Evolutionary conservation across 306 rosid species (phyloP), one percentile per base, ranked within the genome.

Genomic region (Fagus sylvatica): DNA sequence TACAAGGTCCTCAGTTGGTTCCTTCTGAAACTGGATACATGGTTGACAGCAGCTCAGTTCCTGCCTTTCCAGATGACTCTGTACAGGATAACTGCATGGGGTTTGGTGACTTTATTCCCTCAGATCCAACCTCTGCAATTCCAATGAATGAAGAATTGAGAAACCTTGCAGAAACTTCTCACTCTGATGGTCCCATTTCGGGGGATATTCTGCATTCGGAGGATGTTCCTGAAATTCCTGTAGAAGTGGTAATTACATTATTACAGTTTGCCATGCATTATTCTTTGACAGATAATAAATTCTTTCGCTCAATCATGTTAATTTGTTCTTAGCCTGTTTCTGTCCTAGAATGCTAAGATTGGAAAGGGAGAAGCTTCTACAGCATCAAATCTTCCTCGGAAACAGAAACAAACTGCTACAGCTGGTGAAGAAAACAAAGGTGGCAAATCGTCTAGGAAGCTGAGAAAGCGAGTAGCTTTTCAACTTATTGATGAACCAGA

Each of bases 151-250:
- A 74, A 77, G 93, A 80, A 51, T 75, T 79, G 69, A 81, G 78
- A 53, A 80, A 72, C 78, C 62, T 71, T 73, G 81, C 82, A 13
- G 79, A 75, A 76, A 30, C 59, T 42, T 67, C 40, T 65, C 54
- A 56, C 62, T 76, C 67, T 8, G 83, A 77, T 71, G 81, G 80
- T 15, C 79, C 84, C 74, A 68, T 82, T 75, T 75, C 75, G 74
- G 85, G 77, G 74, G 92, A 81, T 49, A 48, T 74, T 77, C 39
- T 91, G 83, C 87, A 66, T 74, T 84, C 81, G 15, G 88, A 86
- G 54, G 82, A 81, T 82, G 80, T 54, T 61, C 39, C 80, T 75
- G 82, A 62, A 40, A 42, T 54, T 54, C 32, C 17, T 6, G 88
- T 60, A 79, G 79, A 79, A 59, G 77, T 49, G 82, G 92, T 87